phyloP scores from a whole-genome alignment of 1,284 basidiomycete genomes.

The Uromyces viciae-fabae region DNA sequence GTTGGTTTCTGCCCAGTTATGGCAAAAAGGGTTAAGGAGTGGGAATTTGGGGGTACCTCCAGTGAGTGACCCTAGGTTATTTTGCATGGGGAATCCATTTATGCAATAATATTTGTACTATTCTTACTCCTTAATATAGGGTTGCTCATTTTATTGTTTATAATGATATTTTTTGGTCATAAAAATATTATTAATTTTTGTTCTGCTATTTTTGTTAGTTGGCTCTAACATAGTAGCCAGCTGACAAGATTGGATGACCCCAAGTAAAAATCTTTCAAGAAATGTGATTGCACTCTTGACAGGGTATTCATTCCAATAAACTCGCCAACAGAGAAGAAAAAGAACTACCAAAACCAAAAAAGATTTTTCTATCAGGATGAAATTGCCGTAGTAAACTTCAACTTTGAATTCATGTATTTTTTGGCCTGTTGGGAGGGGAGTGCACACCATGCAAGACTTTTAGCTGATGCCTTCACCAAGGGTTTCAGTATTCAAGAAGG shows the following conservation, averaged over 20 bases:
- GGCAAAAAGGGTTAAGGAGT: no score
- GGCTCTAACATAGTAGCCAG: no score
- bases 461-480: background rate
- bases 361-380: background rate
- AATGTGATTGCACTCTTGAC: background rate
- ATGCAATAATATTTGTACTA: no score
- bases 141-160: no score
- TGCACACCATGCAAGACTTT: background rate
- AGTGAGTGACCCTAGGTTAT: no score
- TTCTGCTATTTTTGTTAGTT: no score
- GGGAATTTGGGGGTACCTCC: no score
- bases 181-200: no score
- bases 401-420: background rate
- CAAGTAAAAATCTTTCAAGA: background rate
- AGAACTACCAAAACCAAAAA: background rate
- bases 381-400: background rate
- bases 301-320: background rate
- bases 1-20: no score
- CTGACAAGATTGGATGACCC: background rate
- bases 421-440: slow-evolving; percentile 19
- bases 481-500: background rate
- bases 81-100: no score
- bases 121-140: no score
- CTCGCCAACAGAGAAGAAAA: background rate
- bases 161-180: no score